Evolutionary conservation across 177 flowering plant genomes (phyloP), one percentile per base, ranked within the genome.

Genomic region (Vitis hybrid): DNA sequence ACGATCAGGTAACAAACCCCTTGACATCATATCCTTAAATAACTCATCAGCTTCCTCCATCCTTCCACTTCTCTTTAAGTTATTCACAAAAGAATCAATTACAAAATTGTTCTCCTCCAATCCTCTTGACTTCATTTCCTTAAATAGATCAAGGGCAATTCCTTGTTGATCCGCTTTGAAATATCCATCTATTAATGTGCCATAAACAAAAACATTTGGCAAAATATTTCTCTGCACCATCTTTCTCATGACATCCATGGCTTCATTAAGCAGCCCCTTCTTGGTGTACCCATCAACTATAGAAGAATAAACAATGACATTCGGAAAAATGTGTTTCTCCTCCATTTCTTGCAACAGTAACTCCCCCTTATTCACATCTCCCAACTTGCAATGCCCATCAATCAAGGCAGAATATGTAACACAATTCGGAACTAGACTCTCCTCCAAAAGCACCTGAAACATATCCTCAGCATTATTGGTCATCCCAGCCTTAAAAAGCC

Each of bases 401-500:
- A 95, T 84, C 72, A 91, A 74, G 35, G 81, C 88, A 56, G 98
- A 80, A 72, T 88, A 91, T 7, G 89, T 87, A 15, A 91, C 56
- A 52, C 30, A 74, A 76, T 78, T 91, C 6, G 97, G 91, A 77
- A 66, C 60, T 14, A 89, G 27, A 59, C 75, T 62, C 52, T 73
- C 76, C 69, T 78, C 69, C 35, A 61, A 66, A 72, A 93, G 74
- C n/a, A 60, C 74, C 18, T 12, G 27, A 66, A 90, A 91, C 82
- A 86, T 76, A 1, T 80, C 52, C 77, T 84, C 85, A 52, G 97
- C 99, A 67, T 93, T 97, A 46, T 55, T 67, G 1, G 73, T 49
- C 62, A 77, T 84, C 32, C 97, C 95, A 66, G 65, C 64, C 86
- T 88, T 93, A 64, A 91, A 90, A 35, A 90, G 83, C 21, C 98